A percentile compares a stretch with the other conserved stretches of the same genome.
Conservation (phyloP, 176 grass and related monocot genomes). For the Musa acuminata region DNA sequence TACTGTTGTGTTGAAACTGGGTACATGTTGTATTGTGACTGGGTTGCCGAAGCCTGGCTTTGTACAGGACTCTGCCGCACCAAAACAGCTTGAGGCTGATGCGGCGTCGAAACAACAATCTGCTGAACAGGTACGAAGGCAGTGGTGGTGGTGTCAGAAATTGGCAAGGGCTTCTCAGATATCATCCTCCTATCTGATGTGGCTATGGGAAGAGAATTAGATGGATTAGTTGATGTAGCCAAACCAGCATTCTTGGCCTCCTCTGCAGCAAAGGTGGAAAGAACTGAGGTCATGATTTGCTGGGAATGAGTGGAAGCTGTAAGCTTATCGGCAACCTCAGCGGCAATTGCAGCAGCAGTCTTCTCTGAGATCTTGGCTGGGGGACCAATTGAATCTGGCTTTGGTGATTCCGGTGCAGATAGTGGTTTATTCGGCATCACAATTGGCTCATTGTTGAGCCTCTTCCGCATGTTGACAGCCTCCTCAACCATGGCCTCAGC, state of each 20-base stretch:
- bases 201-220: constrained; percentile 23
- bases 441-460: constrained; percentile 66
- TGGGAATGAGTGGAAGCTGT: constrained; percentile 71
- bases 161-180: constrained; percentile 30
- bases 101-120: constrained; percentile 38
- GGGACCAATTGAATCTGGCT: constrained; percentile 40
- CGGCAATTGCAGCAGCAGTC: constrained; percentile 48
- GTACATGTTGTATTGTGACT: constrained; percentile 56
- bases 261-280: constrained; percentile 83
- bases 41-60: constrained; percentile 35
- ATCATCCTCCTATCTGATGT: constrained; percentile 45
- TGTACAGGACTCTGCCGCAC: constrained; percentile 44
- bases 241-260: constrained; percentile 40
- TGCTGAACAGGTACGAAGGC: constrained; percentile 53
- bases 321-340: constrained; percentile 66
- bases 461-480: constrained; percentile 65
- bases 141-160: constrained; percentile 37
- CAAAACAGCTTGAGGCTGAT: constrained; percentile 54
- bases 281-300: constrained; percentile 85
- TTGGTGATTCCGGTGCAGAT: constrained; percentile 28
- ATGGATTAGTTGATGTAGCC: neutral
- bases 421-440: constrained; percentile 23
- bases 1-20: constrained; percentile 45
- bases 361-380: constrained; percentile 37
- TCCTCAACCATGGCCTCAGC: constrained; percentile 60